Percentiles rank a stretch among this genome's conserved stretches.
phyloP scores from a whole-genome alignment of 148 eudicot species.

The Amaranthus hypochondriacus region DNA sequence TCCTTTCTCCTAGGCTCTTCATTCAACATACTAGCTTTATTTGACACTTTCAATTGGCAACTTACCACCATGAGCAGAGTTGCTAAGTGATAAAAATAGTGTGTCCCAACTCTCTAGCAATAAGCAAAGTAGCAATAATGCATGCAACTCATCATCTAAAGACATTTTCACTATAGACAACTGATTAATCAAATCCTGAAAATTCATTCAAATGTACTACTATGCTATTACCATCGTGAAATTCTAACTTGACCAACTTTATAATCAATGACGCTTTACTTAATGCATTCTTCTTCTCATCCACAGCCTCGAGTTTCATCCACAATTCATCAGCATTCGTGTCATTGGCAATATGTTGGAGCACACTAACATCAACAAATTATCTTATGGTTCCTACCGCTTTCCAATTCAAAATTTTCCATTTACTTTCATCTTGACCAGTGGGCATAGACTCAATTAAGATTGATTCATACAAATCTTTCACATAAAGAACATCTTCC shows the following conservation, averaged over 20 bases:
- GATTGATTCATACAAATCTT: too few species aligned
- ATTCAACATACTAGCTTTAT: neutral
- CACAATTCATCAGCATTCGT: neutral
- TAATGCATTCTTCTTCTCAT: neutral
- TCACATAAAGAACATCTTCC: too few species aligned
- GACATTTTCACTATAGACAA: too few species aligned
- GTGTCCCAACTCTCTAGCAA: neutral
- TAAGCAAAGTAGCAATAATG: neutral
- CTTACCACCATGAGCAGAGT: neutral
- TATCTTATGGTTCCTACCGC: too few species aligned
- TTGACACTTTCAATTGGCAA: neutral
- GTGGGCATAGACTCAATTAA: too few species aligned
- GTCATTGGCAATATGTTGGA: slow-evolving; percentile 5
- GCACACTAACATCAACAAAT: neutral
- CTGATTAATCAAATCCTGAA: neutral
- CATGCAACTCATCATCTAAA: neutral
- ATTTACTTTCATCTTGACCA: too few species aligned
- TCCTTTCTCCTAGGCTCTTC: neutral
- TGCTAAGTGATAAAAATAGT: neutral
- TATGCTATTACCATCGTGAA: neutral
- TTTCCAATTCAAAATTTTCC: too few species aligned
- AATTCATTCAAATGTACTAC: neutral
- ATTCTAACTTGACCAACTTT: neutral
- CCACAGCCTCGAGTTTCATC: neutral
- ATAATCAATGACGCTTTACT: slow-evolving; percentile 2